A percentile compares a stretch with the other conserved stretches of the same genome.
phyloP scores from a whole-genome alignment of 805 yeast species.

The Cyberlindnera amylophila region DNA sequence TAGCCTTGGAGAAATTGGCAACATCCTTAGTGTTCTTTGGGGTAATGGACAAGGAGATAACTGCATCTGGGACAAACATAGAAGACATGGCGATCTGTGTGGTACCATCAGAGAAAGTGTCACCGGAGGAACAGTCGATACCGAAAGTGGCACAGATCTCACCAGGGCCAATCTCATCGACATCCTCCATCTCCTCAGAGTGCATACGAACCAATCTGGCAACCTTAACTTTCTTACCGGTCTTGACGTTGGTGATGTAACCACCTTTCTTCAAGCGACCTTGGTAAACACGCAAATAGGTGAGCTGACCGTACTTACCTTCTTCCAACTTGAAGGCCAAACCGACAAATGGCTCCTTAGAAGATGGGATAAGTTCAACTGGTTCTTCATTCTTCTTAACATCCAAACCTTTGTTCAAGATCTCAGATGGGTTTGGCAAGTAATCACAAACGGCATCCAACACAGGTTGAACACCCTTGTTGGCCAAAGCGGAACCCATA shows the following conservation, averaged over 20 bases:
- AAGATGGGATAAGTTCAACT: constrained; percentile 69
- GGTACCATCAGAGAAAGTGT: constrained; percentile 87
- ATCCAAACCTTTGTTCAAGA: constrained; percentile 87
- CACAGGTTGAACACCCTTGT: constrained; percentile 92
- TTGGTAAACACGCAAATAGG: constrained; percentile 95
- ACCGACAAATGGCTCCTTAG: constrained; percentile 82
- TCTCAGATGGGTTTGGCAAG: constrained; percentile 93
- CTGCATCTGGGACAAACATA: constrained; percentile 99
- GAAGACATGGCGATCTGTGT: constrained; percentile 87
- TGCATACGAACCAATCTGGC: constrained; percentile 97
- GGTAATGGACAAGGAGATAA: constrained; percentile 83
- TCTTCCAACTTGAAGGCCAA: constrained; percentile 99
- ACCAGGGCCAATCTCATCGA: constrained; percentile 92
- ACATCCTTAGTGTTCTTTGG: constrained; percentile 81
- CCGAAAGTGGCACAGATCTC: constrained; percentile 99
- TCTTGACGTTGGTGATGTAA: constrained; percentile 81
- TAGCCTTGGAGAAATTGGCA: constrained; percentile 90
- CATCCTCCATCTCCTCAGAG: constrained; percentile 98
- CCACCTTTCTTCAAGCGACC: constrained; percentile 90
- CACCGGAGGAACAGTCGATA: constrained; percentile 98
- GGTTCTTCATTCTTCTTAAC: constrained; percentile 59
- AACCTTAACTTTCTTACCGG: constrained; percentile 90
- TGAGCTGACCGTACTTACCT: constrained; percentile 96
- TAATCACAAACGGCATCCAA: constrained; percentile 94
- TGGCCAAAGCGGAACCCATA: constrained; percentile 98